These are phyloP conservation scores for Casuarina cunninghamiana DNA, from an alignment of 306 rosid genomes.

Conservation along the genomic window DNA sequence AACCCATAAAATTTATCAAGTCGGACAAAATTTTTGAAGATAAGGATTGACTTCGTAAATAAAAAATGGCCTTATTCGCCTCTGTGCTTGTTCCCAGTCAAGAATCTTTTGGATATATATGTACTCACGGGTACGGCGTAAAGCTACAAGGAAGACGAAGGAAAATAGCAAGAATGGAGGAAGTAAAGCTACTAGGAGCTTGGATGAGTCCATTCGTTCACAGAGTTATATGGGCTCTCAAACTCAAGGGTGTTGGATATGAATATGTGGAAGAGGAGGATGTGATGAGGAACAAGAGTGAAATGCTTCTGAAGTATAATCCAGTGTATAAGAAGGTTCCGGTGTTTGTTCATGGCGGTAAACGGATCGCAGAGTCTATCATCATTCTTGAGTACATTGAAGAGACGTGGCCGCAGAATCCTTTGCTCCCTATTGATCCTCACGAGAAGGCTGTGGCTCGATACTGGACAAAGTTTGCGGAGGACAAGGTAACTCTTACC, in stretches of 20 bases:
- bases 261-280: constrained; percentile 16
- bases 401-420: constrained; percentile 38
- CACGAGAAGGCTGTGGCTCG: constrained; percentile 3
- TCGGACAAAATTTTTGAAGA: too few relatives aligned
- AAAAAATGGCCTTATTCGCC: too few relatives aligned
- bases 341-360: neutral
- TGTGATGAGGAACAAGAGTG: too few relatives aligned
- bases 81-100: too few relatives aligned
- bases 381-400: constrained; percentile 29
- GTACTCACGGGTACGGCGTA: too few relatives aligned
- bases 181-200: constrained; percentile 50
- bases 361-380: neutral
- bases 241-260: constrained; percentile 42
- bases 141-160: neutral
- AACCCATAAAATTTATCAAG: too few relatives aligned
- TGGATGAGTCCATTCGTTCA: constrained; percentile 41
- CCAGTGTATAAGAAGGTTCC: constrained; percentile 9
- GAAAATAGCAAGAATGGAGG: constrained; percentile 29
- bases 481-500: constrained; percentile 1
- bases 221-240: constrained; percentile 53
- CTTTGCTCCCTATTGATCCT: constrained; percentile 29
- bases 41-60: too few relatives aligned
- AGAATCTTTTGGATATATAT: neutral
- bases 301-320: too few relatives aligned
- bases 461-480: constrained; percentile 24